Evolutionary conservation across 2,329 filamentous ascomycete species (phyloP).

Genomic region (Penicillium italicum): DNA sequence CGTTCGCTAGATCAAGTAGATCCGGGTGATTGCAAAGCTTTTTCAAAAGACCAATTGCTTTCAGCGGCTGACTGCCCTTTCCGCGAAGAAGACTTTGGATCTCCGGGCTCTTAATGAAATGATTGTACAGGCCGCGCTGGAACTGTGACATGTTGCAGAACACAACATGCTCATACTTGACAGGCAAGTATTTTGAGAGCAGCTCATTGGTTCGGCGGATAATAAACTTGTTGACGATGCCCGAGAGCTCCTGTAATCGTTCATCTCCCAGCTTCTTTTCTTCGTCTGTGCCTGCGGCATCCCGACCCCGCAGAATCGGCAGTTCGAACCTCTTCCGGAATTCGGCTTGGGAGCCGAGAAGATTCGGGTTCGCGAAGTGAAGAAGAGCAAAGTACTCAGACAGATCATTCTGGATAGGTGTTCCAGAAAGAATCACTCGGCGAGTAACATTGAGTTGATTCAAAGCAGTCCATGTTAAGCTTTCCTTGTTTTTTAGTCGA

Average conservation of each 20-base stretch:
- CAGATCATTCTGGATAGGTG: constrained; percentile 97
- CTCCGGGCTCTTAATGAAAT: constrained; percentile 93
- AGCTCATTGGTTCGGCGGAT: constrained; percentile 98
- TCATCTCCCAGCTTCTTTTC: constrained; percentile 81
- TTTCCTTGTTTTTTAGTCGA: constrained; percentile 93
- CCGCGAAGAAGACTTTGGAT: constrained; percentile 88
- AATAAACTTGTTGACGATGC: constrained; percentile 94
- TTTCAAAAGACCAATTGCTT: constrained; percentile 94
- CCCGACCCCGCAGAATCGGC: constrained; percentile 85
- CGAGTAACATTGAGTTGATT: constrained; percentile 86
- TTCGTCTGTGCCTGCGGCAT: constrained; percentile 80
- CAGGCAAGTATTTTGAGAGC: constrained; percentile 90
- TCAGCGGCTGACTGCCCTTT: constrained; percentile 92
- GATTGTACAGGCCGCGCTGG: constrained; percentile 89
- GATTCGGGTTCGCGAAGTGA: constrained; percentile 91
- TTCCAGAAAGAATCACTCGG: constrained; percentile 91
- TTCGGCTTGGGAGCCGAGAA: constrained; percentile 82
- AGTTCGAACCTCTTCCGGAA: constrained; percentile 94
- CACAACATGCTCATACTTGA: constrained; percentile 99
- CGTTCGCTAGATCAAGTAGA: constrained; percentile 74
- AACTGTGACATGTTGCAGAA: constrained; percentile 95
- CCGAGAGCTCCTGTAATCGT: constrained; percentile 73
- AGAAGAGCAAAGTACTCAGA: constrained; percentile 95
- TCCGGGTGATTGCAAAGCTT: constrained; percentile 99
- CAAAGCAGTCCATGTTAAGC: constrained; percentile 86